Evolutionary conservation across 1,284 basidiomycete species (phyloP).

Genomic region (Ustilago cynodontis): DNA sequence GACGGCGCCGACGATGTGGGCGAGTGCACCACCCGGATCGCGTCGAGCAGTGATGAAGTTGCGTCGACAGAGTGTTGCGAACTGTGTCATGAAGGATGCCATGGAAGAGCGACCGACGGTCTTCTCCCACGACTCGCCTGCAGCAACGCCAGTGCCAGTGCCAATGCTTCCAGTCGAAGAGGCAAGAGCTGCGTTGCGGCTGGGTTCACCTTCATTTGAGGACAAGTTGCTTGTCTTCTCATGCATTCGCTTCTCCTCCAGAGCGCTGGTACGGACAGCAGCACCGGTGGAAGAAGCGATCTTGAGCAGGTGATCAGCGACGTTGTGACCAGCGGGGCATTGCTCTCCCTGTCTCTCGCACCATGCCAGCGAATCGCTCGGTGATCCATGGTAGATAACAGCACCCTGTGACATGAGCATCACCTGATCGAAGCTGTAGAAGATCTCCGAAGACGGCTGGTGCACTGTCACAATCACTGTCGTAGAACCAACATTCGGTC

Average conservation of each 20-base stretch:
- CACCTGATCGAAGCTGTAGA: conserved; percentile 49
- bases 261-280: conserved; percentile 3
- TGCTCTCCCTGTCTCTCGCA: conserved; percentile 51
- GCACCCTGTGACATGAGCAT: conserved; percentile 55
- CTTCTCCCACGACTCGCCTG: conserved; percentile 37
- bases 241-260: conserved; percentile 12
- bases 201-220: neutral
- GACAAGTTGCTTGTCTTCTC: conserved; percentile 30
- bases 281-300: conserved; percentile 39
- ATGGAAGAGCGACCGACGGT: conserved; percentile 21
- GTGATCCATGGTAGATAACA: conserved; percentile 55
- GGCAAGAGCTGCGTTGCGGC: neutral
- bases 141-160: conserved; percentile 2
- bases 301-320: conserved; percentile 57
- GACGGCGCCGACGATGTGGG: conserved; percentile 51
- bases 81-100: conserved; percentile 57
- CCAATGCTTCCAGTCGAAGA: neutral
- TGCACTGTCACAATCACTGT: conserved; percentile 60
- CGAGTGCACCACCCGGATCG: conserved; percentile 49
- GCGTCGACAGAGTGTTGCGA: conserved; percentile 40
- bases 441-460: conserved; percentile 62
- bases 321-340: conserved; percentile 55
- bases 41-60: conserved; percentile 49
- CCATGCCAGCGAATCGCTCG: conserved; percentile 46
- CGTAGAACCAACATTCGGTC: conserved; percentile 36